A percentile compares a stretch with the other conserved stretches of the same genome.
phyloP scores from a whole-genome alignment of 495 filamentous ascomycete genomes.

The Penicillium riverlandense region DNA sequence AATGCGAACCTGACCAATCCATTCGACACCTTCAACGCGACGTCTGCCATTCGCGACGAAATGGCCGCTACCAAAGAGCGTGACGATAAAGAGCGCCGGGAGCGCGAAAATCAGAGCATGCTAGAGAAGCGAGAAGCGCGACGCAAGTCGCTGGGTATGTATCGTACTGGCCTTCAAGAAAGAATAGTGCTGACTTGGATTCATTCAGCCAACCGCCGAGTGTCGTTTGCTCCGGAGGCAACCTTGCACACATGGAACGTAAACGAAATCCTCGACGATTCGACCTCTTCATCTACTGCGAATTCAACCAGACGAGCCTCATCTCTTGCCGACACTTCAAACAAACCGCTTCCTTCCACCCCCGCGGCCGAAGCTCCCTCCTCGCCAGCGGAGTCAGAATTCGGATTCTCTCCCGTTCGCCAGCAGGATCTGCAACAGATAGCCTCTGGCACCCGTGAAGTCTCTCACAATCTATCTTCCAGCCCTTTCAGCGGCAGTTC shows the following conservation, averaged over 20 bases:
- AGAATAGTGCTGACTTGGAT: not conserved
- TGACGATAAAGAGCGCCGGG: constrained; percentile 61
- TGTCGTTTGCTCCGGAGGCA: constrained; percentile 95
- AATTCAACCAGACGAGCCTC: constrained; percentile 66
- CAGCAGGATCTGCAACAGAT: constrained; percentile 60
- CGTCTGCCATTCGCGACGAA: constrained; percentile 51
- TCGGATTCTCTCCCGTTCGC: constrained; percentile 58
- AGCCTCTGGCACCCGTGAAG: constrained; percentile 10
- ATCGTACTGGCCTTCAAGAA: not conserved
- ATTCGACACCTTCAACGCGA: constrained; percentile 50
- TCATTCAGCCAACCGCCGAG: constrained; percentile 68
- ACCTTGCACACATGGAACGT: constrained; percentile 98
- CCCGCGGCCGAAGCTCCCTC: constrained; percentile 58
- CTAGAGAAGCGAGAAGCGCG: constrained; percentile 74
- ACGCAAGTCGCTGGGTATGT: constrained; percentile 71
- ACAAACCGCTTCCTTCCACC: constrained; percentile 27
- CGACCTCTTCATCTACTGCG: constrained; percentile 74
- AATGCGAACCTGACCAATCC: constrained; percentile 45
- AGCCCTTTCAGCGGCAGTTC: constrained; percentile 72
- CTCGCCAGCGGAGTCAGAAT: constrained; percentile 55
- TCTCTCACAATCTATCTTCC: constrained; percentile 57
- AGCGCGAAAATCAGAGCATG: constrained; percentile 59
- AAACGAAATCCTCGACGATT: constrained; percentile 80
- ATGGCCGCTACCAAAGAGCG: constrained; percentile 67
- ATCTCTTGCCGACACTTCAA: constrained; percentile 42